These are phyloP conservation scores for Beauveria australis DNA, from an alignment of 2,329 filamentous ascomycete genomes.

Conservation along the genomic window DNA sequence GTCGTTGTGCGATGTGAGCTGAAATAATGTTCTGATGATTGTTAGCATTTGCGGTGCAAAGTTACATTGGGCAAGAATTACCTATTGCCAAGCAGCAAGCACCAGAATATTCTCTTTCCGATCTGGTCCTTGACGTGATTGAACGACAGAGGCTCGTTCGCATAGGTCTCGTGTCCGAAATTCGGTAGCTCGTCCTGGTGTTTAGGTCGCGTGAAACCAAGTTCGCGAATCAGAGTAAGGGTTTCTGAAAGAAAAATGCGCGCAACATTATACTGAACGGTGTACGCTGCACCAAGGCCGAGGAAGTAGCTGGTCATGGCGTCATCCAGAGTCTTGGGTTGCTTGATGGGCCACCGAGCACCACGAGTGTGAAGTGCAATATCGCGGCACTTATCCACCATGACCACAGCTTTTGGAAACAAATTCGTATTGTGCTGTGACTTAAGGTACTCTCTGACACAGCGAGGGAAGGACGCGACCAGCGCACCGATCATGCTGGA, in stretches of 20 bases:
- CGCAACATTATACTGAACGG: constrained; percentile 57
- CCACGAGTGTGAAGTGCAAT: constrained; percentile 62
- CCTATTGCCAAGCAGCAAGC: constrained; percentile 66
- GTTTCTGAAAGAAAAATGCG: constrained; percentile 67
- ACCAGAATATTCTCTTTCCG: constrained; percentile 77
- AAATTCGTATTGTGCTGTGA: constrained; percentile 52
- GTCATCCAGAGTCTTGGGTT: constrained; percentile 41
- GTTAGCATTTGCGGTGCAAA: not conserved
- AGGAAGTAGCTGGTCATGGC: constrained; percentile 71
- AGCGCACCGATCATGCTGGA: constrained; percentile 66
- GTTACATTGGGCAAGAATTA: constrained; percentile 25
- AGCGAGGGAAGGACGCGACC: constrained; percentile 70
- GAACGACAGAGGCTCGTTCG: constrained; percentile 38
- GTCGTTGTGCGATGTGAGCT: constrained; percentile 63
- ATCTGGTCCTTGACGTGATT: constrained; percentile 67
- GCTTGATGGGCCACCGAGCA: constrained; percentile 38
- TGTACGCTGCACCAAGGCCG: constrained; percentile 58
- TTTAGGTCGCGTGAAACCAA: constrained; percentile 55
- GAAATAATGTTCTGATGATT: constrained; percentile 57
- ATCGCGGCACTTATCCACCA: constrained; percentile 63
- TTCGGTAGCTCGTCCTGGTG: constrained; percentile 29
- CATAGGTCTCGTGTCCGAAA: constrained; percentile 32
- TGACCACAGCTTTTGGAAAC: constrained; percentile 59
- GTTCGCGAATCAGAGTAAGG: constrained; percentile 57
- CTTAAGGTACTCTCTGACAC: constrained; percentile 62